phyloP scores from a whole-genome alignment of 225 moss, liverwort and hornwort genomes.

The Neckera pumila region DNA sequence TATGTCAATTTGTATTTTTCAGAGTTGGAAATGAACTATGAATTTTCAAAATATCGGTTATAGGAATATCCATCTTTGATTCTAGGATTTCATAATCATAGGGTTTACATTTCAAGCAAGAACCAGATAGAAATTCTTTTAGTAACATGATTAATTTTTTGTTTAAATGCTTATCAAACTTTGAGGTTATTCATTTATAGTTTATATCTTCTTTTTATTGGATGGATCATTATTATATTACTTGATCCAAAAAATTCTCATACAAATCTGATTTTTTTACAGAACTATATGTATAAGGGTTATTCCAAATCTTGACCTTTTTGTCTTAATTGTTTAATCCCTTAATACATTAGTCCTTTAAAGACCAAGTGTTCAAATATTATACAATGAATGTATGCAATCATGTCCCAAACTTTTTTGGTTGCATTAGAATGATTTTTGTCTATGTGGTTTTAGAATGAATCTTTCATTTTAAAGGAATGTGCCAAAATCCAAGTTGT shows the following conservation, averaged over 20 bases:
- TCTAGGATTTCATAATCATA: neutral
- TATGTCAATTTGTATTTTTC: neutral
- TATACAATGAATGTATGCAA: neutral
- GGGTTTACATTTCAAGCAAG: neutral
- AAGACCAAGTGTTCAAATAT: neutral
- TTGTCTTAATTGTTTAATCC: neutral
- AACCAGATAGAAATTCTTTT: neutral
- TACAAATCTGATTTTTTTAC: neutral
- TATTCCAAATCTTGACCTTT: neutral
- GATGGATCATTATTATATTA: neutral
- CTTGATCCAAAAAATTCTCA: neutral
- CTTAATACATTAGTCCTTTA: neutral
- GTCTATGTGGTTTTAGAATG: neutral
- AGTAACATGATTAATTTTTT: neutral
- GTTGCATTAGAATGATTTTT: neutral
- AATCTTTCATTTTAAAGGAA: neutral
- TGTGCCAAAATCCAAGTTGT: neutral
- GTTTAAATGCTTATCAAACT: neutral
- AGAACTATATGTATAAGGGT: neutral
- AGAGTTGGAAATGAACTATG: neutral
- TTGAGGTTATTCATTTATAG: neutral
- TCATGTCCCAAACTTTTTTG: neutral
- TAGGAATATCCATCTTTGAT: neutral
- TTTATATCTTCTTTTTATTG: neutral
- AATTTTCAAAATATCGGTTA: neutral